Base-by-base conservation (phyloP, 2,329 filamentous ascomycete genomes). In the Fusarium duplospermum region DNA sequence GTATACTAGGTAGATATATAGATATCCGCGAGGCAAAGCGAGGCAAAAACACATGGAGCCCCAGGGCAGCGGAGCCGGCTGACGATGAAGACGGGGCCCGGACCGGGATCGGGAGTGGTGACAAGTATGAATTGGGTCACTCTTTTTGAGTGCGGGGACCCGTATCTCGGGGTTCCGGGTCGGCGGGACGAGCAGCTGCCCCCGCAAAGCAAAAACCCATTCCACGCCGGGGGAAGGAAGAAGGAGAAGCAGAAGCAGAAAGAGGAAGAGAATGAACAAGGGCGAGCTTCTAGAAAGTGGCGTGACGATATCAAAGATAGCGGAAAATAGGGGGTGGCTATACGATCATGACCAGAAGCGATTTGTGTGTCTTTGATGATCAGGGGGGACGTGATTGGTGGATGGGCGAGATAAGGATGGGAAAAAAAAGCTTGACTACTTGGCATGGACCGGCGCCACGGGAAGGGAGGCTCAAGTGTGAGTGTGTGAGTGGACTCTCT, bases 101-200 rank as follows among this genome's bases (percentile, higher is more conserved):
- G 50, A 36, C 50, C 38, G 50, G 50, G 47, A 31, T 75, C 71
- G 76, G 75, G 70, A 72, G 54, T 74, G 67, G 76, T 78, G 76
- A 78, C 76, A 76, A 76, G 62, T 75, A 70, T 74, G 70, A 77
- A 78, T 78, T 77, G 74, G 70, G 70, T 63, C 45, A 50, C 45
- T 50, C 42, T 65, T 67, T 67, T 29, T 16, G 64, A 67, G 31
- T 64, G 70, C 72, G 74, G 69, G 66, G 66, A 58, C 69, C 33
- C 72, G 66, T 75, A 73, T 77, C 72, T 78, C 74, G 67, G 74
- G 58, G 74, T 74, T 47, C 76, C 76, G 76, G 74, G 74, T 73
- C 72, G 70, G 76, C 70, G 74, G 74, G 74, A 72, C 72, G 59
- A 66, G 61, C 38, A 64, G 61, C 69, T 58, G 57, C 68, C 71